Evolutionary conservation across 129 eudicot species (phyloP), one percentile per base, ranked within the genome.

Genomic region (Cynara cardunculus): DNA sequence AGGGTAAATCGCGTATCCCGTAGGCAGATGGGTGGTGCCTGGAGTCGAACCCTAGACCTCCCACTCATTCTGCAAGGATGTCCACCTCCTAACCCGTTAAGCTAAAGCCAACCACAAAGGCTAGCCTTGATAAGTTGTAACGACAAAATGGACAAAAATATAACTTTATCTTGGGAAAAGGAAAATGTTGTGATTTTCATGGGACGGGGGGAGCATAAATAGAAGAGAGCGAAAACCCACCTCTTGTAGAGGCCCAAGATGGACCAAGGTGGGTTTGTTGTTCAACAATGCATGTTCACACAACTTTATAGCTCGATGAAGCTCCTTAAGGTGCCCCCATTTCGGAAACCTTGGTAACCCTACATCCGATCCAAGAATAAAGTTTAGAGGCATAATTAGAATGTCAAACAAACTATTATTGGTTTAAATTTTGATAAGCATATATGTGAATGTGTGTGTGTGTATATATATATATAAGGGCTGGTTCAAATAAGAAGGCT

Each of bases 261-360:
- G 82, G 74, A 92, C 74, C 30, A 83, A 30, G n/a, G 80, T 85
- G 30, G 93, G 88, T 67, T 87, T 80, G 61, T 86, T 87, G 86
- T 86, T 85, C 76, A 95, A 87, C 84, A 95, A 35, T 59, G 94
- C 86, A 28, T 72, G 87, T 86, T 95, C 97, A 31, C 97, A 90
- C 77, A 84, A 82, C 89, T 89, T 95, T 77, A 95, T 90, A 82
- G 97, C 96, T 79, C 77, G 87, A 81, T 95, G 99, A 71, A 95
- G 99, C 71, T 95, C 97, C 86, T 88, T 95, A 76, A 95, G 97
- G 85, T 95, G 99, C 19, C 97, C 97, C 93, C 97, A 95, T 84
- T 95, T 95, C 39, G 97, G 99, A 87, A 89, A 86, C 81, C 97
- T 92, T 28, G 97, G 87, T 80, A 95, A 77, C 69, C 97, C 99